Base-by-base conservation (phyloP, 2,329 filamentous ascomycete genomes). In the Xylariaceae sp. region DNA sequence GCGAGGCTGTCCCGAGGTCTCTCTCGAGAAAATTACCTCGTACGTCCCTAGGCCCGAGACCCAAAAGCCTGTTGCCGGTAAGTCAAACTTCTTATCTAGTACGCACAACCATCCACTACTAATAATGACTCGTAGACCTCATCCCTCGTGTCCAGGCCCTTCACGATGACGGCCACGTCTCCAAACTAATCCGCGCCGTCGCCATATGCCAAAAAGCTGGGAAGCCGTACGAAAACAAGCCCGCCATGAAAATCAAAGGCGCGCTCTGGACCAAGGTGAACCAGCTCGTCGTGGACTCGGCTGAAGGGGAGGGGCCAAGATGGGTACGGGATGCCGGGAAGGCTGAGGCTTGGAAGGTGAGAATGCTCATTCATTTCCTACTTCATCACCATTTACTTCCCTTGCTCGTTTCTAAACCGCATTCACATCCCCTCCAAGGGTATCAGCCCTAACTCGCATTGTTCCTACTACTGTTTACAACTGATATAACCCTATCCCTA, bases 121-220 rank as follows among this genome's bases (percentile, higher is more conserved):
- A 39, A 58, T 26, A 12, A n/a, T 5, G 34, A 2, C 15, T 16
- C 8, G 13, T 12, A 69, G 75, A 76, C 1, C 68, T 83, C 2
- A 68, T 81, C 6, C 67, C 74, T 1, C 71, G 76, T 9, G 67
- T 84, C 16, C 74, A 77, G 54, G 56, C 58, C 9, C 65, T 80
- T 32, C 65, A 77, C 0, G 92, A 96, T 61, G 91, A 96, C 69
- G 91, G 92, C 0, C 92, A 97, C 71, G 77, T 83, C 9, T 77
- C 85, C 50, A 96, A 96, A 70, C 72, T 95, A 5, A 76, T 86
- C 7, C 76, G 91, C 30, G 85, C 89, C 1, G 69, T 94, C 16
- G 79, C 80, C 3, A 71, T 90, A 62, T 89, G 83, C 1, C 76
- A 86, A 67, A 67, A 75, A 30, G 64, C 78, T 1, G 79, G 77